Percentiles rank a stretch among this genome's conserved stretches.
Conservation (phyloP, 805 yeast genomes). For the Kodamaea leandrae region DNA sequence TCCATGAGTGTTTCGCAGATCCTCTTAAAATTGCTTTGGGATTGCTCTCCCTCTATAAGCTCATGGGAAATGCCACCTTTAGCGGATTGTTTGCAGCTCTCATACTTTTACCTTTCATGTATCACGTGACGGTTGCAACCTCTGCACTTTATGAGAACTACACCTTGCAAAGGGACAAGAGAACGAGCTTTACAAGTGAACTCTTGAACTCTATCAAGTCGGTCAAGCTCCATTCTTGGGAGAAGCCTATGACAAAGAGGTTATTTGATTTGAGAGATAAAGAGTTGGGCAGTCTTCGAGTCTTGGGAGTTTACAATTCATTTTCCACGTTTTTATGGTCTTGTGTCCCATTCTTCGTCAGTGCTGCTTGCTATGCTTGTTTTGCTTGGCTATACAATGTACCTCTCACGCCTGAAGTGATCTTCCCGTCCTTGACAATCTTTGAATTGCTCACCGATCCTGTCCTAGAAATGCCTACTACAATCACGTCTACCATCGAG, state of each 20-base stretch:
- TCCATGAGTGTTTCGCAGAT: constrained; percentile 20
- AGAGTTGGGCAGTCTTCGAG: constrained; percentile 27
- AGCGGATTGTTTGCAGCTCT: constrained; percentile 34
- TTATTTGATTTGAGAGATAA: constrained; percentile 33
- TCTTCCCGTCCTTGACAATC: constrained; percentile 39
- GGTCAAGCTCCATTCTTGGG: constrained; percentile 43
- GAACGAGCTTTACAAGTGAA: constrained; percentile 37
- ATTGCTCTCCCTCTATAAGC: constrained; percentile 30
- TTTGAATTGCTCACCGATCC: constrained; percentile 37
- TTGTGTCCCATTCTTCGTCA: constrained; percentile 36
- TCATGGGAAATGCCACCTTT: constrained; percentile 34
- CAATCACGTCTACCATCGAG: constrained; percentile 28
- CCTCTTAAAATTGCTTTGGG: constrained; percentile 26
- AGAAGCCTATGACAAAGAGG: constrained; percentile 34
- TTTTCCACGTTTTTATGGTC: constrained; percentile 34
- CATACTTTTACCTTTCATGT: constrained; percentile 32
- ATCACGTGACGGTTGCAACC: constrained; percentile 22
- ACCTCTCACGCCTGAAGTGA: constrained; percentile 34
- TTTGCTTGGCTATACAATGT: constrained; percentile 23
- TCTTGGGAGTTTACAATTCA: constrained; percentile 33
- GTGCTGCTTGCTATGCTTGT: constrained; percentile 31
- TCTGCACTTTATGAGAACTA: constrained; percentile 23
- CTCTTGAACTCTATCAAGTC: constrained; percentile 37
- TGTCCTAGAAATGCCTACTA: constrained; percentile 30
- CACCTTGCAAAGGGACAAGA: constrained; percentile 35